Evolutionary conservation across 1,284 basidiomycete genomes (phyloP), one percentile per base, ranked within the genome.

Genomic region (Sparassis latifolia): DNA sequence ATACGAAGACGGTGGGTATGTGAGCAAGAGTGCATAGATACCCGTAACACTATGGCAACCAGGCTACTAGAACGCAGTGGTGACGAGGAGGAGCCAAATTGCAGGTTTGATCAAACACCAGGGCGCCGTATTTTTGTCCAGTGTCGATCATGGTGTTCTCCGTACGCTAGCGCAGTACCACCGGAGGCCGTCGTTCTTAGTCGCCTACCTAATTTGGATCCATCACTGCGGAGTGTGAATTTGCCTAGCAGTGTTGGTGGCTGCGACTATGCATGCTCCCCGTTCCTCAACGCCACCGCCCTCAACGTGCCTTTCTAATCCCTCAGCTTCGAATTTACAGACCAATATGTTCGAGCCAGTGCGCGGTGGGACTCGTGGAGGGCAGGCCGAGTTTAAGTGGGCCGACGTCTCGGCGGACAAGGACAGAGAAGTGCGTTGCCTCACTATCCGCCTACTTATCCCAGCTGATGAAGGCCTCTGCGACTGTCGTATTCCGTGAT

Each of bases 361-460:
- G 38, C 79, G 88, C 52, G 89, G 87, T 58, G 92, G 91, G 9
- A 93, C 86, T 28, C 81, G 92, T 56, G 92, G 92, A 40, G 92
- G 92, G 2, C 87, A 90, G 60, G 92, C 85, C 40, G 89, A 94
- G 61, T 95, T 95, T 74, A 92, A 92, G 67, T 94, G 92, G 92
- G 70, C 87, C 3, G 89, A 92, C 61, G 91, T 95, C 31, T 85
- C 86, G 45, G 85, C 88, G 51, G 92, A 94, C 72, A 94, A 94
- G 71, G 89, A 94, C 69, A 77, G 91, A 67, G 89, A 92, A 76
- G 91, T 92, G 53, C 45, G 75, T 27, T 28, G 10, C 40, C 7
- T 27, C 40, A 28, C 29, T 7, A 33, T 48, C 10, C 30, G 10
- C 31, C 48, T 45, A 20, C 46, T 48, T 2, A 4, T 42, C 39